Evolutionary conservation across 2,329 filamentous ascomycete species (phyloP), one percentile per base, ranked within the genome.

Genomic region (Sporothrix luriei): DNA sequence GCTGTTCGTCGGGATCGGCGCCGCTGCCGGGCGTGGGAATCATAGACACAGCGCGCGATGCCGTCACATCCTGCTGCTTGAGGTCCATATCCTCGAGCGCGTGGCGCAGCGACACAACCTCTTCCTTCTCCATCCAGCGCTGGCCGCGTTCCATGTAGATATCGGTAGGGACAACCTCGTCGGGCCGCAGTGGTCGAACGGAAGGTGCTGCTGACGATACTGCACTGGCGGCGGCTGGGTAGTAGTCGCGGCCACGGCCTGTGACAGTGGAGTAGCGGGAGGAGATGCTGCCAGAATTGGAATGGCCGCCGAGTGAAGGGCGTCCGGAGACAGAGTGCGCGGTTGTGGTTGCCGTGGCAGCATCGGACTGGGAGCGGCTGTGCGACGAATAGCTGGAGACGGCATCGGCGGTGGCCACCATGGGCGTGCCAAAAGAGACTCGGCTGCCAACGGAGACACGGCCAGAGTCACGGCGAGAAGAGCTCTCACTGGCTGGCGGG

Each of bases 61-160:
- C 14, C 19, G 46, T n/a, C 57, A 77, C 74, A 24, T 24, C 16
- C 51, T 59, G n/a, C 24, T 40, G 40, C 68, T 82, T 82, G 55
- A 91, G 73, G 70, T 91, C 87, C 84, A 93, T 87, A 74, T 91
- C 88, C 73, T 92, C 87, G 83, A 94, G 87, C 13, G 91, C 91
- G 71, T 88, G 84, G 21, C 90, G 86, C 71, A 94, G 79, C 24
- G 90, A 90, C 48, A 85, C 84, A 4, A 87, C 89, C 78, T 94
- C 91, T 76, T 93, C 90, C 77, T 91, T 91, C 78, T 94, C 91
- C 86, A 92, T 91, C 89, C 90, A 92, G 74, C 91, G 83, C 76
- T 88, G 87, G 21, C 90, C 90, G 69, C 88, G 86, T 78, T 93
- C 91, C 69, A 91, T 89, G 77, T 93, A 93, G 9, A 85, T 87